Percentiles rank a stretch among this genome's conserved stretches.
Evolutionary conservation across 2,329 filamentous ascomycete species (phyloP).

Genomic region (Cadophora malorum): DNA sequence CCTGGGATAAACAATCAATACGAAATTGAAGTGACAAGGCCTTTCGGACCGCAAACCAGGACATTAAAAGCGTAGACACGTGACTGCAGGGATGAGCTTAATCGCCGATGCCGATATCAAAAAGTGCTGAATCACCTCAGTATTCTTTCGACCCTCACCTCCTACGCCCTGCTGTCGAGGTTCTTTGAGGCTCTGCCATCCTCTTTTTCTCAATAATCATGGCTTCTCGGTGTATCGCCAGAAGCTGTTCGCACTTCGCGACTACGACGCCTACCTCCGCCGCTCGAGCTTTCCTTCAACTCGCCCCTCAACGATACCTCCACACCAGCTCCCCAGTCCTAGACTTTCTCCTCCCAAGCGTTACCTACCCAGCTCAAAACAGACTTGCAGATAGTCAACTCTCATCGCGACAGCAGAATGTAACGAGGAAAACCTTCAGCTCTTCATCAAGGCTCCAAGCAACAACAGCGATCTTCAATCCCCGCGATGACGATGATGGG

Average conservation of each 20-base stretch:
- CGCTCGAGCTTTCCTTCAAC: constrained; percentile 41
- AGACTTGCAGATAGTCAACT: not conserved
- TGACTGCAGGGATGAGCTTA: constrained; percentile 18
- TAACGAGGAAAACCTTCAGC: constrained; percentile 36
- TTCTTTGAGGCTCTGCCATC: not conserved
- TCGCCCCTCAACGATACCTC: constrained; percentile 36
- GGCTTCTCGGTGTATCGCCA: constrained; percentile 37
- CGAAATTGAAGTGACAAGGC: not conserved
- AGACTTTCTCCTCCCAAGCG: constrained; percentile 42
- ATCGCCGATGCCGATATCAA: constrained; percentile 15
- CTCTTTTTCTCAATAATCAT: constrained; percentile 29
- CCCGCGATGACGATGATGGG: constrained; percentile 80
- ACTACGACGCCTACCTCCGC: constrained; percentile 33
- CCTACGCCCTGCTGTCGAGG: not conserved
- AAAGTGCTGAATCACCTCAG: constrained; percentile 18
- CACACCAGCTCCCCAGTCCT: constrained; percentile 38
- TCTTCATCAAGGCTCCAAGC: constrained; percentile 29
- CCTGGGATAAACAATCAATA: not conserved
- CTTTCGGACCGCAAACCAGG: not conserved
- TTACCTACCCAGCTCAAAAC: constrained; percentile 14
- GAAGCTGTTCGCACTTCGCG: constrained; percentile 35
- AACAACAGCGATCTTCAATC: constrained; percentile 68
- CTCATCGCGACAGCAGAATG: not conserved
- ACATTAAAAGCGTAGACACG: not conserved
- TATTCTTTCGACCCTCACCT: not conserved